These are phyloP conservation scores for Platanthera zijinensis DNA, from an alignment of 106 monocot species.

Conservation along the genomic window DNA sequence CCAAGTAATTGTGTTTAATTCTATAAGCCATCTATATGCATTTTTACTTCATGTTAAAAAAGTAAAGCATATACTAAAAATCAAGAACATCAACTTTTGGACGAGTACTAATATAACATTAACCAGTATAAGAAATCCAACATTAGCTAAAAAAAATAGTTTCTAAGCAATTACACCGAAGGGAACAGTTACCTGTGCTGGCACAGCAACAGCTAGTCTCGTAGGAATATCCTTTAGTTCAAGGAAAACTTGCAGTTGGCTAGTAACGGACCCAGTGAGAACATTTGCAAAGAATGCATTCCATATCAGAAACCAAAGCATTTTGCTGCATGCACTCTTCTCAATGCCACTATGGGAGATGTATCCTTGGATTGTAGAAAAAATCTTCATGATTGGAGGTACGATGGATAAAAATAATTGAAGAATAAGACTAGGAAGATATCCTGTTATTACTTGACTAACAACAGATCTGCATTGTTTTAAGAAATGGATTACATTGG, in stretches of 20 bases:
- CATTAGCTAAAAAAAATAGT: no score
- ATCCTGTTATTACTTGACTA: constrained; percentile 90
- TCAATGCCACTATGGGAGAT: constrained; percentile 77
- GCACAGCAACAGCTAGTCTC: constrained; percentile 74
- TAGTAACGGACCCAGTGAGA: constrained; percentile 71
- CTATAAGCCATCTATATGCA: neutral
- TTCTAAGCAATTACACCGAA: neutral
- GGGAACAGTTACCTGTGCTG: constrained; percentile 55
- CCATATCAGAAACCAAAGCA: constrained; percentile 92
- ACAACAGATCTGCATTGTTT: constrained; percentile 51
- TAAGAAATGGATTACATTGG: neutral
- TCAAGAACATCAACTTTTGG: neutral
- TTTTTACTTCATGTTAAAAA: neutral
- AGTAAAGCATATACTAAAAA: constrained; percentile 1
- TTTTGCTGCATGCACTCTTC: constrained; percentile 85
- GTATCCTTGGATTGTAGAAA: constrained; percentile 94
- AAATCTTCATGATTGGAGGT: constrained; percentile 83
- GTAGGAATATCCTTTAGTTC: constrained; percentile 75
- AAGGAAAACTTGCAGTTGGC: constrained; percentile 46
- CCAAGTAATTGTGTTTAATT: neutral
- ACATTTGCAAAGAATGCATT: constrained; percentile 92
- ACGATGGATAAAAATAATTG: constrained; percentile 50
- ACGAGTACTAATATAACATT: neutral
- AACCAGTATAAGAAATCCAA: neutral
- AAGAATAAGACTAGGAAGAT: constrained; percentile 95